Evolutionary conservation across 441 rosid species (phyloP).

Genomic region (Gossypium davidsonii): DNA sequence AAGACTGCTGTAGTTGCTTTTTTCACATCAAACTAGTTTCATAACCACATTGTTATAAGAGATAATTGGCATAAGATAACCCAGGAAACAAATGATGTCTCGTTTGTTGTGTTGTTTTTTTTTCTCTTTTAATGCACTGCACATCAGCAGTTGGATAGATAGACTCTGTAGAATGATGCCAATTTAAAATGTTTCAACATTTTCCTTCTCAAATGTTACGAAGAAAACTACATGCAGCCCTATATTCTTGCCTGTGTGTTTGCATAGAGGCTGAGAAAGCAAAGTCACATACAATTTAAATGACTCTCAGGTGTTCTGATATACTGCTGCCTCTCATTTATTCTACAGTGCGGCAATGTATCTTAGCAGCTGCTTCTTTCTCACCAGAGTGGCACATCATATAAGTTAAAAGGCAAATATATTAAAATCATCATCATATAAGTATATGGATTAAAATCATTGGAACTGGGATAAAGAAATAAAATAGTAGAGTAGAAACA

Average conservation of each 20-base stretch:
- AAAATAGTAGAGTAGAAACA: not conserved
- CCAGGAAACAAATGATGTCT: too few relatives aligned
- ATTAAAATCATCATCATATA: not conserved
- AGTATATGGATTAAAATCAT: not conserved
- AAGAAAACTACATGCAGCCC: not conserved
- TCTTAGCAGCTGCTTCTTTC: not conserved
- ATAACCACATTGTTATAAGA: not conserved
- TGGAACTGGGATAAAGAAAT: not conserved
- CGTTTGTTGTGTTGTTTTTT: too few relatives aligned
- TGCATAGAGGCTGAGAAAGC: too few relatives aligned
- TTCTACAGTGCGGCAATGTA: not conserved
- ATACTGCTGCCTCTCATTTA: not conserved
- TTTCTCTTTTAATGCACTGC: not conserved
- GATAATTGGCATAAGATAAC: not conserved
- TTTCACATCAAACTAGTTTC: not conserved
- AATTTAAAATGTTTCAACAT: not conserved
- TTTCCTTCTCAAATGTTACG: not conserved
- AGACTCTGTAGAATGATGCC: not conserved
- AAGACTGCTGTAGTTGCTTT: not conserved
- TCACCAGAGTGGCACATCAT: not conserved
- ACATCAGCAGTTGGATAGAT: not conserved
- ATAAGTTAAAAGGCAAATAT: not conserved
- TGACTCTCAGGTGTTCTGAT: not conserved
- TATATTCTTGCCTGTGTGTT: not conserved
- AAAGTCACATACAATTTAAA: too few relatives aligned